Percentiles rank a stretch among this genome's conserved stretches.
These are phyloP conservation scores for Sinapis alba DNA, from an alignment of 441 rosid species.

Conservation along the genomic window DNA sequence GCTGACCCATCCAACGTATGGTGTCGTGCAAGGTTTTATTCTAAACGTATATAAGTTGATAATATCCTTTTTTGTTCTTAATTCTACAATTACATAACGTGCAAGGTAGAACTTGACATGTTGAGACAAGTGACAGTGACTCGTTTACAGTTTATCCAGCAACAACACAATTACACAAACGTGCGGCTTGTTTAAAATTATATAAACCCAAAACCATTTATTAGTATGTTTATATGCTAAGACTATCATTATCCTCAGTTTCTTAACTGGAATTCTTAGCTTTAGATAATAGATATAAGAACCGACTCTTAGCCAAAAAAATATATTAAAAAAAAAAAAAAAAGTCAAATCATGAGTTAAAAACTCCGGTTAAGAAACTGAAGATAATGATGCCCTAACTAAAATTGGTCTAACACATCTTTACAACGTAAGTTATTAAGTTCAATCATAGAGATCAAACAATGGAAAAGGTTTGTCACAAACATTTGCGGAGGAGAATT, in stretches of 20 bases:
- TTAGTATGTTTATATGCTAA: not conserved
- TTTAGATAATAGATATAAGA: too few relatives aligned
- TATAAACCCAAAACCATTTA: slow-evolving; percentile 34
- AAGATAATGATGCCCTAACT: too few relatives aligned
- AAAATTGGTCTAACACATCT: slow-evolving; percentile 7
- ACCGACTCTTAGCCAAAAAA: too few relatives aligned
- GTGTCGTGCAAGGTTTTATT: slow-evolving; percentile 50
- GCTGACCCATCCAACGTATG: slow-evolving; percentile 2
- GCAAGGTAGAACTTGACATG: slow-evolving; percentile 19
- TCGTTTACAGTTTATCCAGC: slow-evolving; percentile 1
- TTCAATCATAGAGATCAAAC: not conserved
- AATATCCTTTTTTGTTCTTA: slow-evolving; percentile 45
- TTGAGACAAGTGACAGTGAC: not conserved
- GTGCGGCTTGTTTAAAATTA: not conserved
- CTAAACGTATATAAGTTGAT: slow-evolving; percentile 45
- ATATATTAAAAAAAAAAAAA: too few relatives aligned
- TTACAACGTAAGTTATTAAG: not conserved
- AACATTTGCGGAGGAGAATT: not conserved
- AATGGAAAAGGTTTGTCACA: not conserved
- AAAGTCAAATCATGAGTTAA: too few relatives aligned
- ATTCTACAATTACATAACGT: slow-evolving; percentile 23
- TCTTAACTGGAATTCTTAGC: too few relatives aligned
- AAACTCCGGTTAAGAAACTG: too few relatives aligned
- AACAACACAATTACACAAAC: not conserved
- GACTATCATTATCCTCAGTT: too few relatives aligned